Base-by-base conservation (phyloP, 2,329 filamentous ascomycete genomes). In the Botryotinia globosa region DNA sequence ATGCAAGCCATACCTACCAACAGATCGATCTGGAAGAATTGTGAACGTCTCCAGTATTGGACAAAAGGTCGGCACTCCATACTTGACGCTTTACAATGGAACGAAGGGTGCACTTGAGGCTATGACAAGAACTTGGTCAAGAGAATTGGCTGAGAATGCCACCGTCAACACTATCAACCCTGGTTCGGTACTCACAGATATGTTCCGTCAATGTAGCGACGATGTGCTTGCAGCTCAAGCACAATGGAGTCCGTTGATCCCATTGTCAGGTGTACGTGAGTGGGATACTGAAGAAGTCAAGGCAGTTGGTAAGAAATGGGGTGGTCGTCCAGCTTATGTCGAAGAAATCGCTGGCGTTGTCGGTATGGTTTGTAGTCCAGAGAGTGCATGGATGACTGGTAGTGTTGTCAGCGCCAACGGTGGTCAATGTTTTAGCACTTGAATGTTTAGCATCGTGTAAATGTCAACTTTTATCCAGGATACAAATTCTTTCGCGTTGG, bases 51-150 rank as follows among this genome's bases (percentile, higher is more conserved):
- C 85, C 58, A 87, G 84, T 69, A 86, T 91, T 44, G 87, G 85
- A 66, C 83, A 87, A 3, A 85, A 83, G n/a, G 80, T 89, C 4
- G 88, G 89, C 9, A 87, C 88, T 77, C 80, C 82, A 25, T 84
- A 84, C 3, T 87, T 90, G 78, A 85, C 84, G 39, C 84, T 90
- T 72, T 90, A 90, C 75, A 88, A 87, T 16, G 88, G 87, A 2
- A 89, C 88, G 18, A 91, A 91, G 78, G 88, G 88, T 0, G 89
- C 89, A 0, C 79, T 91, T 3, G 89, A 91, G 77, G 85, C 87
- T 12, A 90, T 91, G 89, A 91, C 89, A n/a, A 54, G 67, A 64
- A 71, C 66, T 32, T 73, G 66, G 72, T 51, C 66, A 12, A 54
- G 66, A 64, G 67, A 73, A 42, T 64, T 71, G 66, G 72, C 72